Conservation (phyloP, 495 filamentous ascomycete species). For the Copromyces sp. region DNA sequence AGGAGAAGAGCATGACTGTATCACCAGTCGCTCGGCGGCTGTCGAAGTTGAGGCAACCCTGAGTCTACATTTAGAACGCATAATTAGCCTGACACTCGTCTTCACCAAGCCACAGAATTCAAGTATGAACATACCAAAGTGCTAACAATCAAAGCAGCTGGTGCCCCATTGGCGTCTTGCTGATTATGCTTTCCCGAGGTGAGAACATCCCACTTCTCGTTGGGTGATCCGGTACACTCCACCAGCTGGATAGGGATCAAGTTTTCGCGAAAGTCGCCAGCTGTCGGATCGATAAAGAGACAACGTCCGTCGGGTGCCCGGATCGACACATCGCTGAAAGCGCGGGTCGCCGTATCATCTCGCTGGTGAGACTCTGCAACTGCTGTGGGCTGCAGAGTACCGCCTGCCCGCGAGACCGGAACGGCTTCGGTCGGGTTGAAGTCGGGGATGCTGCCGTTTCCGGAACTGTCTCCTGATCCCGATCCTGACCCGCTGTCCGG, state of each 20-base stretch:
- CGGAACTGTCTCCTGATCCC: conserved; percentile 1
- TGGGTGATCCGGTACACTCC: conserved; percentile 33
- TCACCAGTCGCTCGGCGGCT: conserved; percentile 31
- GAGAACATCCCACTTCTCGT: conserved; percentile 46
- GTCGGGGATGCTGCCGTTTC: conserved; percentile 15
- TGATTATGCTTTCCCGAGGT: conserved; percentile 40
- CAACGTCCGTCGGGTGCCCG: conserved; percentile 40
- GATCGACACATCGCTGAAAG: conserved; percentile 37
- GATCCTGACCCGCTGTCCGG: background rate
- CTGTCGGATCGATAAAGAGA: conserved; percentile 42
- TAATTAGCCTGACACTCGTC: background rate
- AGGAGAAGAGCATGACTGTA: conserved; percentile 42
- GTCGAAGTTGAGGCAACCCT: conserved; percentile 45
- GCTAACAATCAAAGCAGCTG: conserved; percentile 38
- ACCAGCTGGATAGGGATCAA: conserved; percentile 40
- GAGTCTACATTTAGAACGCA: conserved; percentile 16
- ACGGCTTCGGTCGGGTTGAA: conserved; percentile 37
- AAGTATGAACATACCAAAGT: conserved; percentile 24
- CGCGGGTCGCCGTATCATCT: conserved; percentile 38
- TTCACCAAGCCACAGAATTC: background rate
- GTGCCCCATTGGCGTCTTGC: conserved; percentile 13
- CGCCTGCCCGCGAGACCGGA: conserved; percentile 41
- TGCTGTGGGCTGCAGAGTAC: conserved; percentile 36
- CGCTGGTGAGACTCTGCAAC: conserved; percentile 36
- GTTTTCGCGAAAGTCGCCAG: conserved; percentile 46